Conservation (phyloP, 2,329 filamentous ascomycete genomes). For the Trichoderma harzianum region DNA sequence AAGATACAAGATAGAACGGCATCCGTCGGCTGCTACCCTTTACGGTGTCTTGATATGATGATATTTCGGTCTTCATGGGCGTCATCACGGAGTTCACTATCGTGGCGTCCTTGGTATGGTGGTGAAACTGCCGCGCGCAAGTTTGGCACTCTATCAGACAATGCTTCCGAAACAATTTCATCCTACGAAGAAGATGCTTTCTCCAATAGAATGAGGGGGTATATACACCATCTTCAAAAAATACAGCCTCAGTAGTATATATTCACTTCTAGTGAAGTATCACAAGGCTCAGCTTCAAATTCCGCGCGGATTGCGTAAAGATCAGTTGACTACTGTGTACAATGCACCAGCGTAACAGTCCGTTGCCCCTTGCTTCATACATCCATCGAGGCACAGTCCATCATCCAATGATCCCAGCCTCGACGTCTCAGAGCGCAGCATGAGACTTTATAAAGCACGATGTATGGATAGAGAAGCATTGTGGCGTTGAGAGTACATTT, state of each 20-base stretch:
- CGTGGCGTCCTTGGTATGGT: background rate
- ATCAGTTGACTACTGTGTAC: background rate
- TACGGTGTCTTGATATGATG: background rate
- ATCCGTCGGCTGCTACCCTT: background rate
- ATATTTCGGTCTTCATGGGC: background rate
- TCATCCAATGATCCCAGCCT: background rate
- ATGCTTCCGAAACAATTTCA: background rate
- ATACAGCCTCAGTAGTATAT: background rate
- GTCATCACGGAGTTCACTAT: background rate
- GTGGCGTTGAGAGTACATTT: background rate
- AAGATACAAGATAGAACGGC: background rate
- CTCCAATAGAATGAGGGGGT: background rate
- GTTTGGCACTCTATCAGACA: background rate
- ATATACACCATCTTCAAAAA: background rate
- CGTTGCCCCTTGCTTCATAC: background rate
- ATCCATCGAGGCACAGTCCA: background rate
- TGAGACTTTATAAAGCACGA: background rate
- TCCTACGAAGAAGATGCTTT: fast-evolving
- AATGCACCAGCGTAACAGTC: background rate
- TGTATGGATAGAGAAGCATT: background rate
- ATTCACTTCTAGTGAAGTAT: background rate
- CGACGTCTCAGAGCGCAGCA: background rate
- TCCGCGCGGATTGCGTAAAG: background rate
- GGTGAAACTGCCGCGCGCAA: background rate
- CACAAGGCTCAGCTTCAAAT: background rate